Base-by-base conservation (phyloP, 331 rosid genomes). In the Malus hybrid region DNA sequence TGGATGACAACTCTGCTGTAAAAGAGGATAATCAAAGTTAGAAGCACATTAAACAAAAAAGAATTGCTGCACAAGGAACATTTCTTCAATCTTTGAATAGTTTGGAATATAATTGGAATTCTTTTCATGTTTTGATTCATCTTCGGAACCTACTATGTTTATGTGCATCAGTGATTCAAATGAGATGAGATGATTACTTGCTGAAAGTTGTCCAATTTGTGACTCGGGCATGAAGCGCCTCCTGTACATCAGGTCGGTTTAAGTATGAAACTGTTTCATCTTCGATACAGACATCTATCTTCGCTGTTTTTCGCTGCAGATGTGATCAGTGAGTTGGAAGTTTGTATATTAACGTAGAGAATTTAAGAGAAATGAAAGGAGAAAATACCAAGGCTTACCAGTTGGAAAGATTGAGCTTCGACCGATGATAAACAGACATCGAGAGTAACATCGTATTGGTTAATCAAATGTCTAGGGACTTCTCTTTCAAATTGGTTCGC, bases 281-380 rank as follows among this genome's bases (percentile, higher is more conserved):
- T 62, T 20, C 73, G 16, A 81, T 80, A 48, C 89, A 85, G 5
- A 74, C 72, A 74, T 85, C 85, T 66, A 81, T 71, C 55, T 79
- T 72, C 7, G 1, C 63, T 39, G 6, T 63, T 5, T 74, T 59
- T 54, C 57, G 78, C 89, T 80, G 50, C 14, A 12, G 62, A 39
- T 20, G 63, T n/a, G 22, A 54, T 39, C 4, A 0, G 3, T 7
- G 16, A 70, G 44, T 52, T 5, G 44, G 44, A 39, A 39, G 44
- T 39, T 39, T 39, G 44, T 7, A 20, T 54, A 42, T 68, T 42
- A 28, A 48, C 6, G 9, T 34, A 12, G 33, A 65, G 69, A 54
- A 15, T 6, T 27, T 4, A 14, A 36, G 28, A 34, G 11, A 24
- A 24, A 54, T 33, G 66, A 64, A 55, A 11, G 28, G 28, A 57